phyloP scores from a whole-genome alignment of 2,329 filamentous ascomycete genomes.

The Diaporthe vexans region DNA sequence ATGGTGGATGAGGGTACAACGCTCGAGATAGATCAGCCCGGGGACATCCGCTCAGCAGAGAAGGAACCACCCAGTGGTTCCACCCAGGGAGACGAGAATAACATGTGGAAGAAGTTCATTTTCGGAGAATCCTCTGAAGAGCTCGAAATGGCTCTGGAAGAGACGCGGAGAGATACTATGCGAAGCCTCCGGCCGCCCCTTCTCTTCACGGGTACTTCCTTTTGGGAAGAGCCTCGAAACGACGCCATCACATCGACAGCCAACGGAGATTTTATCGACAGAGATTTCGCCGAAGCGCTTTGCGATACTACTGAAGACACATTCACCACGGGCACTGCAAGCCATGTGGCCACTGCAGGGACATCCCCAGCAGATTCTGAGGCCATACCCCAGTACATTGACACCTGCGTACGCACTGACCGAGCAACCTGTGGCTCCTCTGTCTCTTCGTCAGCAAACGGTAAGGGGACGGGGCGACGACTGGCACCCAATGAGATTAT shows the following conservation, averaged over 20 bases:
- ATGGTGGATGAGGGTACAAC: background rate
- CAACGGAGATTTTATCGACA: background rate
- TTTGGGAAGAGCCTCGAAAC: slow-evolving; percentile 40
- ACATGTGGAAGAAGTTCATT: slow-evolving; percentile 48
- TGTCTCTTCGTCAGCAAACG: background rate
- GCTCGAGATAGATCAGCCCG: background rate
- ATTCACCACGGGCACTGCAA: slow-evolving; percentile 32
- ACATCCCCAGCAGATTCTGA: slow-evolving; percentile 5
- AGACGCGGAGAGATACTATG: slow-evolving; percentile 45
- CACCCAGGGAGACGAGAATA: slow-evolving; percentile 39
- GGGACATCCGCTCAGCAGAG: background rate
- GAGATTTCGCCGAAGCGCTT: slow-evolving; percentile 10
- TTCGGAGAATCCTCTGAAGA: slow-evolving; percentile 42
- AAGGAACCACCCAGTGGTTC: background rate
- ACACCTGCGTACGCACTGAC: slow-evolving; percentile 14
- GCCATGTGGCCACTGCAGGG: slow-evolving; percentile 36
- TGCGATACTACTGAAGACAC: background rate
- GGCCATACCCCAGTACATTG: background rate
- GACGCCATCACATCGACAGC: background rate
- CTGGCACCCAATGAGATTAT: background rate
- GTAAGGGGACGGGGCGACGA: background rate
- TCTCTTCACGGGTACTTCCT: background rate
- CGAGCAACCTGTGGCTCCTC: slow-evolving; percentile 31
- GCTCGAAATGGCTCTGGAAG: slow-evolving; percentile 42
- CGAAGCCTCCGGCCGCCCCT: slow-evolving; percentile 42